Evolutionary conservation across 305 asterid genomes (phyloP).

Genomic region (Fraxinus sp.): DNA sequence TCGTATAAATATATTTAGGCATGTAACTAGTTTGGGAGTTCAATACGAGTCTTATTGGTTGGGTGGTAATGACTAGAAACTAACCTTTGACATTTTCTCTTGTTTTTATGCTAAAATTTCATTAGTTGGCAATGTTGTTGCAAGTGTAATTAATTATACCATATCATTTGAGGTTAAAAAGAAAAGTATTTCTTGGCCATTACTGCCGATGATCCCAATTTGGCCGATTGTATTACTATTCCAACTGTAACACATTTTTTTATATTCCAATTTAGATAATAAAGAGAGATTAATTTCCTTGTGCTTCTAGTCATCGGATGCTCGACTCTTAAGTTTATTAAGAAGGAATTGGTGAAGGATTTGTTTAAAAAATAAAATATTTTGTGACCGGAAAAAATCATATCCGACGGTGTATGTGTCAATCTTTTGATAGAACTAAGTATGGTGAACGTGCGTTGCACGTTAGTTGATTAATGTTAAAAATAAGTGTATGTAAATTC

Average conservation of each 20-base stretch:
- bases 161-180: neutral
- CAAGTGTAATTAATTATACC: neutral
- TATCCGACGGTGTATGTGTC: neutral
- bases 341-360: neutral
- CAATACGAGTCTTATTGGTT: neutral
- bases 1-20: neutral
- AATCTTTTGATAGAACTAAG: neutral
- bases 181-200: neutral
- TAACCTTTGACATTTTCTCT: neutral
- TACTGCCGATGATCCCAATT: slow-evolving; percentile 28
- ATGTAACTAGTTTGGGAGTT: neutral
- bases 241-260: slow-evolving; percentile 10
- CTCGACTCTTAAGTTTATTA: neutral
- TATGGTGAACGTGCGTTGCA: no score
- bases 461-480: no score
- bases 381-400: neutral
- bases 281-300: neutral
- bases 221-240: neutral
- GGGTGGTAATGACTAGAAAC: slow-evolving; percentile 6
- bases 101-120: neutral
- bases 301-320: neutral
- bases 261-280: neutral
- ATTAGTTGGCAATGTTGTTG: slow-evolving; percentile 4
- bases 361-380: no score
- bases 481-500: no score